Base-by-base conservation (phyloP, 2,329 filamentous ascomycete species). In the Rutstroemia sp. region DNA sequence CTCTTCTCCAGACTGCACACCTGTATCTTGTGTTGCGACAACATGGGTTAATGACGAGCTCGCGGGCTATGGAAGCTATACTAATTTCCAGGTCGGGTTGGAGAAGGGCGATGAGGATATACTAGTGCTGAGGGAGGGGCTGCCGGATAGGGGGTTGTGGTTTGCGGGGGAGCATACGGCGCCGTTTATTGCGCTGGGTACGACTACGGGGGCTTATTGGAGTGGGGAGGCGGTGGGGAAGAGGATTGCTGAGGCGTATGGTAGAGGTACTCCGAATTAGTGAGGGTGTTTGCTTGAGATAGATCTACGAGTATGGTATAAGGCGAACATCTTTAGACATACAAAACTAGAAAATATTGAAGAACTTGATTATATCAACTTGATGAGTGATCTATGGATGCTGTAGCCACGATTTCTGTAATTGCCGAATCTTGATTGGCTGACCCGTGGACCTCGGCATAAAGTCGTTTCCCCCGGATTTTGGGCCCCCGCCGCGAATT, bases 181-280 rank as follows among this genome's bases (percentile, higher is more conserved):
- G 54, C 91, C 92, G 4, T 95, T 96, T 73, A 84, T 95, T 27
- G 91, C 88, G 10, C 71, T 96, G 59, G 92, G 92, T 0, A 96
- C 92, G 4, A 88, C 86, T 12, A 95, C 90, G 0, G 92, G 92
- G 0, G 92, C 92, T 10, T 96, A 90, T 70, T 51, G 50, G 89
- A 90, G 88, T 69, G 92, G 92, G 1, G 89, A 95, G 73, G 80
- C 79, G 19, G 88, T 91, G 37, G 91, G 80, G 1, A 79, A 76
- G 69, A 81, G 83, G 67, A 80, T 91, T 57, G 73, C 75, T 0
- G 75, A 78, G 65, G 75, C 72, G 7, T 86, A 85, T 67, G 78
- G 73, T 42, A 42, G 16, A 42, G 19, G 14, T 19, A 3, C 6
- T 2, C 30, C 30, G 9, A 34, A 34, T 34, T 34, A 34, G 30